phyloP scores from a whole-genome alignment of 495 filamentous ascomycete species.

The Hapsidospora chrysogenum region DNA sequence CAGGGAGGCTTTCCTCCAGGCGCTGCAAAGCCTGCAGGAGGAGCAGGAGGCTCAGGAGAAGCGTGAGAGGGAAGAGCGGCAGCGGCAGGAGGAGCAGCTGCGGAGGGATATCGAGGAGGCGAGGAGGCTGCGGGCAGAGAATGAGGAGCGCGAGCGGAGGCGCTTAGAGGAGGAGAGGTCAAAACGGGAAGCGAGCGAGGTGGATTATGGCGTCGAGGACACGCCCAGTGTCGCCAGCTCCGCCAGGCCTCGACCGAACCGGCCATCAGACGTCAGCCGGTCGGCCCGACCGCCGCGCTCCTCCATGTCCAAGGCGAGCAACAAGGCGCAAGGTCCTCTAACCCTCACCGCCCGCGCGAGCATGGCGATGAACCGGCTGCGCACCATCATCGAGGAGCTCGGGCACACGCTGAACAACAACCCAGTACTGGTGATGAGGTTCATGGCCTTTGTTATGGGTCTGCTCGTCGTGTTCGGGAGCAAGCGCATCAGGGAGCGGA shows the following conservation, averaged over 20 bases:
- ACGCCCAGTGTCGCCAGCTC: constrained; percentile 21
- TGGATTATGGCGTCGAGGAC: constrained; percentile 32
- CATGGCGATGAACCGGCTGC: constrained; percentile 34
- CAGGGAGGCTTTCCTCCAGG: constrained; percentile 69
- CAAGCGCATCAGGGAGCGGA: constrained; percentile 55
- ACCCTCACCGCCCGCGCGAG: constrained; percentile 20
- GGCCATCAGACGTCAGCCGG: constrained; percentile 6
- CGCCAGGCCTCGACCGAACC: constrained; percentile 17
- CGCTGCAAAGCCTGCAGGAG: constrained; percentile 55
- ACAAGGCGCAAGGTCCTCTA: constrained; percentile 15
- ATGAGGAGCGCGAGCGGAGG: constrained; percentile 32
- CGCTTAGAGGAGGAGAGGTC: constrained; percentile 26
- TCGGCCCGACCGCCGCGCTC: constrained; percentile 5
- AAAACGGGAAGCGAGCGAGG: constrained; percentile 20
- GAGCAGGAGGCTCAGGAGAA: constrained; percentile 48
- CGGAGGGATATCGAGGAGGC: constrained; percentile 45
- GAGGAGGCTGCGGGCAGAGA: constrained; percentile 28
- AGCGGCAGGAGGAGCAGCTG: constrained; percentile 39
- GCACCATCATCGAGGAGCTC: constrained; percentile 44
- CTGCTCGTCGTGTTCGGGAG: constrained; percentile 62
- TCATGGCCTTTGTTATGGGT: constrained; percentile 67
- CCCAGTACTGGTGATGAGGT: constrained; percentile 56
- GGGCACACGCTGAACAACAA: constrained; percentile 47
- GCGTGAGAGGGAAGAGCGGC: constrained; percentile 43
- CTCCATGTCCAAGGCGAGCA: constrained; percentile 14